Percentiles rank a stretch among this genome's conserved stretches.
Conservation (phyloP, 306 rosid genomes). For the Lotus japonicus region DNA sequence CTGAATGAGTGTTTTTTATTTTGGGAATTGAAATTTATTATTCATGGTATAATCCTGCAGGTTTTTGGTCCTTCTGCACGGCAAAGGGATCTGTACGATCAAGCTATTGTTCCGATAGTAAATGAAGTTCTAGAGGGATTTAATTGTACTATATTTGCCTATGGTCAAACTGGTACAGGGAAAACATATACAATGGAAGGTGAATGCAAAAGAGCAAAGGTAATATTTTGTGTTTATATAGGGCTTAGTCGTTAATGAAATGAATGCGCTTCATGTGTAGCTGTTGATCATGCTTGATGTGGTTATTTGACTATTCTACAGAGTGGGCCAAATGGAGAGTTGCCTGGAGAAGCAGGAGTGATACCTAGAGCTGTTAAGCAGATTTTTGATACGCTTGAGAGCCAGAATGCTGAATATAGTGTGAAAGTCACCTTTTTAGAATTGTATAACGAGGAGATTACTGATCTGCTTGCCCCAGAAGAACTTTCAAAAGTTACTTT, state of each 20-base stretch:
- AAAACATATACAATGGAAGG: conserved; percentile 97
- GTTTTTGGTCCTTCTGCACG: conserved; percentile 87
- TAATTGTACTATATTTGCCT: conserved; percentile 87
- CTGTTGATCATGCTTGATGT: background rate
- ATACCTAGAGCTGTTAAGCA: conserved; percentile 93
- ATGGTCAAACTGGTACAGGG: conserved; percentile 95
- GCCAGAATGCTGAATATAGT: conserved; percentile 89
- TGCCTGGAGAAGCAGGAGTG: conserved; percentile 88
- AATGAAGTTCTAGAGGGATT: conserved; percentile 86
- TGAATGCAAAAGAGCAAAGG: conserved; percentile 88
- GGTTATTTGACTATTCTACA: conserved; percentile 13
- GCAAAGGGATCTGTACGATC: conserved; percentile 82
- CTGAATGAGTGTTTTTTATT: background rate
- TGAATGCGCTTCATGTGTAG: background rate
- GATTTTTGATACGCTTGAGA: conserved; percentile 87
- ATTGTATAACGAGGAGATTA: conserved; percentile 88
- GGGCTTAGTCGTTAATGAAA: background rate
- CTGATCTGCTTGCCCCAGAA: conserved; percentile 92
- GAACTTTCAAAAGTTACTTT: conserved; percentile 54
- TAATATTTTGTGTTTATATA: conserved; percentile 14
- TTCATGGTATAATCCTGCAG: conserved; percentile 17
- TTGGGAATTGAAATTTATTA: background rate
- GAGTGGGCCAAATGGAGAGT: conserved; percentile 86
- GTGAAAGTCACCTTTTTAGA: conserved; percentile 90
- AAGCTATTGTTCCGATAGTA: conserved; percentile 82